These are phyloP conservation scores for Arthromyces matolae DNA, from an alignment of 768 basidiomycete genomes.

Conservation along the genomic window DNA sequence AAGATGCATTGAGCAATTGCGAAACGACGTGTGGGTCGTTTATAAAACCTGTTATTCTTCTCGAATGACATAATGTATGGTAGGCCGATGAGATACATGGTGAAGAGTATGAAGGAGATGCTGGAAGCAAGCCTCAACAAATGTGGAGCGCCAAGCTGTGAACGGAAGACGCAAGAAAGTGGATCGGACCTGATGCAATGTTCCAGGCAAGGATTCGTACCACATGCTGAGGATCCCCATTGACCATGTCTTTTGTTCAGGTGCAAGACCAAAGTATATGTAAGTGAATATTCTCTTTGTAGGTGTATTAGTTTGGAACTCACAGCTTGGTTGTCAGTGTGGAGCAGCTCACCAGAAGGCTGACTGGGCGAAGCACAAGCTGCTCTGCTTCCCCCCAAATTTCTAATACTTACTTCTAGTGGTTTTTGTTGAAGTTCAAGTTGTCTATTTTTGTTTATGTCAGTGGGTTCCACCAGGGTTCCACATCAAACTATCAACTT, in stretches of 20 bases:
- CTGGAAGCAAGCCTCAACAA: conserved; percentile 27
- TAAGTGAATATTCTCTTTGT: conserved; percentile 23
- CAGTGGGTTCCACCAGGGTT: too few species aligned
- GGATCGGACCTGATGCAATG: conserved; percentile 33
- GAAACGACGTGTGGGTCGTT: conserved; percentile 15
- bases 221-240: conserved; percentile 1
- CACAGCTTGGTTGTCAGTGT: too few species aligned
- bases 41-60: neutral
- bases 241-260: conserved; percentile 20
- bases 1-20: conserved; percentile 32
- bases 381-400: conserved; percentile 26
- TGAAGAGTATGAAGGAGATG: conserved; percentile 23
- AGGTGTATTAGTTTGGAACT: neutral
- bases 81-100: conserved; percentile 24
- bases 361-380: conserved; percentile 34
- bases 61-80: conserved; percentile 23
- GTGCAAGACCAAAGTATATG: conserved; percentile 41
- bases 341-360: conserved; percentile 33
- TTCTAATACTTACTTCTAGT: too few species aligned
- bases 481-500: too few species aligned
- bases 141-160: conserved; percentile 31
- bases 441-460: too few species aligned
- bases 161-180: conserved; percentile 16
- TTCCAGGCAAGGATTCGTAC: conserved; percentile 24
- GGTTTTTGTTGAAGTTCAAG: too few species aligned